Evolutionary conservation across 139 green algal genomes (phyloP).

Genomic region (Coelastrella sp.): DNA sequence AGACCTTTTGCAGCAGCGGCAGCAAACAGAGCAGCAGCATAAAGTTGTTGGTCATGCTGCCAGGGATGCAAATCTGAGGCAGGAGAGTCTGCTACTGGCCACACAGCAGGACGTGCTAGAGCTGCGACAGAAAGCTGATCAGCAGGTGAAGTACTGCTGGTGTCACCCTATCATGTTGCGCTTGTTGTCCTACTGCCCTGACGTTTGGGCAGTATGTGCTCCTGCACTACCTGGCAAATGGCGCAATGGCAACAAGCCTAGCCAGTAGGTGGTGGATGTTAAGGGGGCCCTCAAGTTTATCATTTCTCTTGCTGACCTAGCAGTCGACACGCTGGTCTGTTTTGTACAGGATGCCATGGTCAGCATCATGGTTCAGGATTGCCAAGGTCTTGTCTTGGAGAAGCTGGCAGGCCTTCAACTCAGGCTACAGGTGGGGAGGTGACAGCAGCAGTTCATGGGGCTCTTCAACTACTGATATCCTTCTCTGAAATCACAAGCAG

Average conservation of each 20-base stretch:
- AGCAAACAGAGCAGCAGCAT: not conserved
- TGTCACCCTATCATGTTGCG: no score
- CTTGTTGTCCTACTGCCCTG: no score
- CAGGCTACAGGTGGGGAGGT: constrained; percentile 3
- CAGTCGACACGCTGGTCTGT: not conserved
- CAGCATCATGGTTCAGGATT: constrained; percentile 5
- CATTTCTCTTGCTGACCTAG: no score
- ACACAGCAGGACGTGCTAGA: constrained; percentile 18
- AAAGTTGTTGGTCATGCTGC: not conserved
- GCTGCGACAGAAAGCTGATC: not conserved
- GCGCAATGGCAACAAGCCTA: no score
- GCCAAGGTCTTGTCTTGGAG: not conserved
- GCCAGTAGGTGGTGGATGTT: no score
- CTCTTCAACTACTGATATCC: not conserved
- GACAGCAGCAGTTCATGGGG: not conserved
- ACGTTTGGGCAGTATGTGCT: no score
- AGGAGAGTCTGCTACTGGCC: not conserved
- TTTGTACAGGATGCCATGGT: not conserved
- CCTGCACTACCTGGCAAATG: no score
- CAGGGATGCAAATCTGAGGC: not conserved
- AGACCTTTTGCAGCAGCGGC: not conserved
- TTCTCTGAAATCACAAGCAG: not conserved
- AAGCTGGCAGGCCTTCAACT: constrained; percentile 29
- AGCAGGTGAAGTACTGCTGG: not conserved
- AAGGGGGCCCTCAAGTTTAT: no score